phyloP scores from a whole-genome alignment of 2,329 filamentous ascomycete genomes.

The Thielaviopsis ethacetica region DNA sequence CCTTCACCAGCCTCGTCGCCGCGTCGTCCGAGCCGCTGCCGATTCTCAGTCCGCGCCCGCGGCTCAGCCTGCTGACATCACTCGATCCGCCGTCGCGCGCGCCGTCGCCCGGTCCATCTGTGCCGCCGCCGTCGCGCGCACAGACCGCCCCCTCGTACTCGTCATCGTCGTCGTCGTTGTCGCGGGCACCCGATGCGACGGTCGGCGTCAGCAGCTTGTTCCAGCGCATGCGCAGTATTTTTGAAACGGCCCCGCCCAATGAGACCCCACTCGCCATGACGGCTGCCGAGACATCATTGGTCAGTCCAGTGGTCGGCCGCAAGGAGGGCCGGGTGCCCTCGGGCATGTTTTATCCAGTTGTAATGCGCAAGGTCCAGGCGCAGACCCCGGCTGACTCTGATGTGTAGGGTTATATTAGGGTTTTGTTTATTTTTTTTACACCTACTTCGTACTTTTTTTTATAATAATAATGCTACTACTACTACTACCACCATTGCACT shows the following conservation, averaged over 20 bases:
- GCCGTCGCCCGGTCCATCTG: background rate
- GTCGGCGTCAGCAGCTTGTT: slow-evolving; percentile 18
- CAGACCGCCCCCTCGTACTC: no score
- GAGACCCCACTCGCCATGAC: background rate
- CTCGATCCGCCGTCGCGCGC: background rate
- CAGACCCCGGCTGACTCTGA: background rate
- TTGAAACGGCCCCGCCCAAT: slow-evolving; percentile 16
- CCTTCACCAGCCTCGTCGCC: slow-evolving; percentile 2
- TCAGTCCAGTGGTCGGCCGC: background rate
- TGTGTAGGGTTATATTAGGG: no score
- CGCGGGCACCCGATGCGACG: slow-evolving; percentile 1
- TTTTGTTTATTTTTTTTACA: no score
- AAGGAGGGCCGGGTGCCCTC: background rate
- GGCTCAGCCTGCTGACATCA: no score
- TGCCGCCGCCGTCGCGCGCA: slow-evolving; percentile 8
- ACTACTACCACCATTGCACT: no score
- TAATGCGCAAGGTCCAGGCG: background rate
- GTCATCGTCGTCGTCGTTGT: no score
- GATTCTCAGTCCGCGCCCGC: background rate
- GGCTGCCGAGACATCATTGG: background rate
- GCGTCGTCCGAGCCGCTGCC: background rate
- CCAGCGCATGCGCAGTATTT: slow-evolving; percentile 25
- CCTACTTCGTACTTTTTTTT: no score
- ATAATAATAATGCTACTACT: no score
- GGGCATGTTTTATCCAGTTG: background rate